Evolutionary conservation across 768 basidiomycete genomes (phyloP).

Genomic region (Lactarius tabidus): DNA sequence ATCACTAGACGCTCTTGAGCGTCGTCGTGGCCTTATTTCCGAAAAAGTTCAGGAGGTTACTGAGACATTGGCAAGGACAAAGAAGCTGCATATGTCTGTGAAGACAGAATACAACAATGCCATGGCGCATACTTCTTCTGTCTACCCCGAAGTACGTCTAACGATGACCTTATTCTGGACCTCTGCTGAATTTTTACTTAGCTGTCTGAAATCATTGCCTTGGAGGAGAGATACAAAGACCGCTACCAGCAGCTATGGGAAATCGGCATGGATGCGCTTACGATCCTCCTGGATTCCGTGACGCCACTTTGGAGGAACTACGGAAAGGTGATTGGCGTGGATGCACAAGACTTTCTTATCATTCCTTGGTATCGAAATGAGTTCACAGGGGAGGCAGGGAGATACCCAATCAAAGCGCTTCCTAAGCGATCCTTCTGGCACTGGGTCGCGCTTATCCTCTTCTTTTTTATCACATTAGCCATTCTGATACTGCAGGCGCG

Average conservation of each 20-base stretch:
- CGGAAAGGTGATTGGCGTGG: slow-evolving; percentile 76
- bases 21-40: slow-evolving; percentile 42
- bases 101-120: slow-evolving; percentile 66
- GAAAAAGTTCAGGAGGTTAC: slow-evolving; percentile 47
- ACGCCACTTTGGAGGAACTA: slow-evolving; percentile 80
- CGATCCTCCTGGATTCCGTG: slow-evolving; percentile 69
- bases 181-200: slow-evolving; percentile 30
- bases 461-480: slow-evolving; percentile 46
- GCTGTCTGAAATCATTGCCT: slow-evolving; percentile 64
- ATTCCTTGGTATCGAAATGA: slow-evolving; percentile 81
- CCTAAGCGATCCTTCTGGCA: slow-evolving; percentile 64
- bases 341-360: slow-evolving; percentile 75
- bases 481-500: slow-evolving; percentile 54
- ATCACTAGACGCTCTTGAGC: slow-evolving; percentile 49
- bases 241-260: slow-evolving; percentile 82
- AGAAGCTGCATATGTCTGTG: slow-evolving; percentile 48
- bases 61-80: slow-evolving; percentile 48
- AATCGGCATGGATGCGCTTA: slow-evolving; percentile 71
- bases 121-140: slow-evolving; percentile 61
- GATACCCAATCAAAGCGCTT: slow-evolving; percentile 54
- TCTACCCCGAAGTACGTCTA: slow-evolving; percentile 66
- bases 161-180: neutral
- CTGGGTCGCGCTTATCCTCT: slow-evolving; percentile 57
- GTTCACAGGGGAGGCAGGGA: slow-evolving; percentile 71
- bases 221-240: slow-evolving; percentile 77